Conservation (phyloP, 2,329 filamentous ascomycete genomes). For the Neoarthrinium moseri region DNA sequence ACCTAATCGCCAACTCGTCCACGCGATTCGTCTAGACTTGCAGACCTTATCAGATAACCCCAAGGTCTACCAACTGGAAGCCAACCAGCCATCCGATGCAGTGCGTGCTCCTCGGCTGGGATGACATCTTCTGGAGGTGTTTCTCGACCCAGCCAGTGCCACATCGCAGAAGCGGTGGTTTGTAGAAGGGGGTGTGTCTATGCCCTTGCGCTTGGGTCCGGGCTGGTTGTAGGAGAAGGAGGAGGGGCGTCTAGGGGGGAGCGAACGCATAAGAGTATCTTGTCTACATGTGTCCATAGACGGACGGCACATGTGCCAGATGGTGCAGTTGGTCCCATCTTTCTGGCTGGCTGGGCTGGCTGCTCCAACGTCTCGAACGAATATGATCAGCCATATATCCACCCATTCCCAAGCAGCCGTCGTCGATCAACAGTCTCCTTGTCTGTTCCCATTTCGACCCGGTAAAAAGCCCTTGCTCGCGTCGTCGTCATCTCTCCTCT, state of each 20-base stretch:
- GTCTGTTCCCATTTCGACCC: constrained; percentile 2
- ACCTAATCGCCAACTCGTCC: neutral
- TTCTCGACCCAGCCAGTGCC: no score
- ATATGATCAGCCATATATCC: constrained; percentile 8
- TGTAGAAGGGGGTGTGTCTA: no score
- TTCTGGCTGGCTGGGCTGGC: neutral
- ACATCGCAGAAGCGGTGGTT: no score
- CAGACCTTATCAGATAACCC: constrained; percentile 9
- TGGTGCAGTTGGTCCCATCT: constrained; percentile 4
- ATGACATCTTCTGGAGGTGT: constrained; percentile 8
- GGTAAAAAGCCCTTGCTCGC: neutral
- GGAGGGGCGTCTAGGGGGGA: neutral
- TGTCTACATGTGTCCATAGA: neutral
- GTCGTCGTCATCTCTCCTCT: constrained; percentile 1
- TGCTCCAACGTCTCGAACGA: constrained; percentile 5
- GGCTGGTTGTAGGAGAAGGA: neutral
- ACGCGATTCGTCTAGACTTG: constrained; percentile 8
- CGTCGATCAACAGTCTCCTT: constrained; percentile 5
- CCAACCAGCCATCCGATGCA: neutral
- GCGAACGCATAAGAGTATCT: constrained; percentile 4
- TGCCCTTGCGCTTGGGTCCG: no score
- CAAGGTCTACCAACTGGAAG: neutral
- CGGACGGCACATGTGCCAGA: constrained; percentile 6
- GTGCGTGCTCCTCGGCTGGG: constrained; percentile 1
- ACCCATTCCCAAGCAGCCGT: constrained; percentile 2